These are phyloP conservation scores for Colletotrichum lupini DNA, from an alignment of 2,329 filamentous ascomycete species.

Conservation along the genomic window DNA sequence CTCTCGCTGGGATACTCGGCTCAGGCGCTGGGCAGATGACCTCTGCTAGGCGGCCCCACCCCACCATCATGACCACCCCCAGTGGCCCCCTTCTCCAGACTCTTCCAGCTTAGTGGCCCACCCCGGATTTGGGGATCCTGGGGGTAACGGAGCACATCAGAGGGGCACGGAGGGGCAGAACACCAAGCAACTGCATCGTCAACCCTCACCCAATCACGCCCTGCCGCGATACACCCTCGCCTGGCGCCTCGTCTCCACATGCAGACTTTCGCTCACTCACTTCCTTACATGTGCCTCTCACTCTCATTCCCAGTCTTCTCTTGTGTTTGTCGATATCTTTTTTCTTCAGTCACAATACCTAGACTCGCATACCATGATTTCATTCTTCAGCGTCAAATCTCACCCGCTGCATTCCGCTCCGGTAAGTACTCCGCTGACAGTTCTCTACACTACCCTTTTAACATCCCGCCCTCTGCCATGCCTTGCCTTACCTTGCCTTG, in stretches of 20 bases:
- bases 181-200: background rate
- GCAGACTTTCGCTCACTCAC: background rate
- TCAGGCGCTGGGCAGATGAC: conserved; percentile 4
- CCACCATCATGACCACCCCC: background rate
- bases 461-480: too few relatives aligned
- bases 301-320: background rate
- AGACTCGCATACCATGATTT: too few relatives aligned
- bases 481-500: too few relatives aligned
- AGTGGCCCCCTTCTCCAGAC: background rate
- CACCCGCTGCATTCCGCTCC: background rate
- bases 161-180: background rate
- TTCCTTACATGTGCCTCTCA: background rate
- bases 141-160: background rate
- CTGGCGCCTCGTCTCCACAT: background rate
- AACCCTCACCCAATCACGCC: conserved; percentile 11
- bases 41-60: background rate
- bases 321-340: background rate
- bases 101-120: conserved; percentile 3
- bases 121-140: conserved; percentile 27
- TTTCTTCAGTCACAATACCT: background rate
- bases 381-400: background rate
- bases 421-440: background rate
- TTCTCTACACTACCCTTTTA: too few relatives aligned
- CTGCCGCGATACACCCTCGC: conserved; percentile 1
- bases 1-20: background rate